Evolutionary conservation across 1,139 yeast genomes (phyloP).

Genomic region (Pichia sp.): DNA sequence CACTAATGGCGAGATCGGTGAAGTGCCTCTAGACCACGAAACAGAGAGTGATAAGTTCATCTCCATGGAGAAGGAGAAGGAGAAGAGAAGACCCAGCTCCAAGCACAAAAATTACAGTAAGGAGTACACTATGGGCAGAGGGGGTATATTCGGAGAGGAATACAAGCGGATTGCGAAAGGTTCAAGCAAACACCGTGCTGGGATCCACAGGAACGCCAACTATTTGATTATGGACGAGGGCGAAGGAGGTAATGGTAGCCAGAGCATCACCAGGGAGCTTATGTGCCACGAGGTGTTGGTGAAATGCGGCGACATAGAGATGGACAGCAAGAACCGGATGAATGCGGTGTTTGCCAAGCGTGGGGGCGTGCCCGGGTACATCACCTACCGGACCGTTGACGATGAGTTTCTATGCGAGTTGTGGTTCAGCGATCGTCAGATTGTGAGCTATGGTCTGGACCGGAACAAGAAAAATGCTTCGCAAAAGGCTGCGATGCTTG

Average conservation of each 20-base stretch:
- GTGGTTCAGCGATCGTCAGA: slow-evolving; percentile 15
- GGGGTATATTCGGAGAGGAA: slow-evolving; percentile 17
- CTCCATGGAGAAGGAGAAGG: background rate
- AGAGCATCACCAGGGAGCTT: background rate
- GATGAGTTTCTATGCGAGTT: slow-evolving; percentile 17
- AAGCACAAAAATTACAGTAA: slow-evolving; percentile 9
- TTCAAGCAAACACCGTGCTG: slow-evolving; percentile 7
- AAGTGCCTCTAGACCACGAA: background rate
- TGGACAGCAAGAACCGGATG: slow-evolving; percentile 18
- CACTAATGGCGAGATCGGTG: slow-evolving; percentile 6
- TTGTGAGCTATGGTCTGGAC: slow-evolving; percentile 20
- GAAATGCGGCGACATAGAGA: slow-evolving; percentile 9
- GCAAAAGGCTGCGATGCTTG: slow-evolving; percentile 23
- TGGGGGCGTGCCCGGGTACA: slow-evolving; percentile 15
- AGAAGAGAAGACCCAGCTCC: background rate
- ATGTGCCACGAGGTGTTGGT: slow-evolving; percentile 17
- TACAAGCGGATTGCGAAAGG: slow-evolving; percentile 3
- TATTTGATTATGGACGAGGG: slow-evolving; percentile 10
- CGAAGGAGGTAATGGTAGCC: background rate
- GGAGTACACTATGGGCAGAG: slow-evolving; percentile 18
- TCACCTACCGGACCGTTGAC: slow-evolving; percentile 6
- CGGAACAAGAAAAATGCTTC: slow-evolving; percentile 17
- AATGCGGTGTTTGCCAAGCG: slow-evolving; percentile 14
- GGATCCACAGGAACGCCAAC: slow-evolving; percentile 14
- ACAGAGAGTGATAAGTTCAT: background rate